Evolutionary conservation across 1,284 basidiomycete genomes (phyloP).

Genomic region (Ustilago vetiveriae): DNA sequence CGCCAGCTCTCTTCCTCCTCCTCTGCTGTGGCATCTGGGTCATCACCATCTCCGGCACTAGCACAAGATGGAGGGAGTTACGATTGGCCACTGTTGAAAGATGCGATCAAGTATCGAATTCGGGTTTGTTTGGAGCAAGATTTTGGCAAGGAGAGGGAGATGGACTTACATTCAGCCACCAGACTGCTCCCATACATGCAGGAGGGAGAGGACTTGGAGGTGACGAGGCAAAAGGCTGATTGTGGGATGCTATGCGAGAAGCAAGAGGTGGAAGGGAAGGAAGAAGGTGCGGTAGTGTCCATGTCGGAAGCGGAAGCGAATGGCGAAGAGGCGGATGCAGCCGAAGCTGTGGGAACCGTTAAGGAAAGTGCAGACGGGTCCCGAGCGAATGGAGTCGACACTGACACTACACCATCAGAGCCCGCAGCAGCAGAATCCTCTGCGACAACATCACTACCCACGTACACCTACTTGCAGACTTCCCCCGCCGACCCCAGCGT

Average conservation of each 20-base stretch:
- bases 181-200: slow-evolving; percentile 10
- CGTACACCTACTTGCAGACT: neutral
- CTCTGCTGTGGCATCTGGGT: neutral
- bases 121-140: slow-evolving; percentile 7
- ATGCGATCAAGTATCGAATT: slow-evolving; percentile 43
- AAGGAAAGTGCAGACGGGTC: no score
- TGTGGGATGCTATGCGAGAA: slow-evolving; percentile 1
- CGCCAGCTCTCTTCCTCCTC: slow-evolving; percentile 4
- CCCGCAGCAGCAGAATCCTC: slow-evolving; percentile 3
- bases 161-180: slow-evolving; percentile 22
- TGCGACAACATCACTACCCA: no score
- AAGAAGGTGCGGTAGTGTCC: neutral
- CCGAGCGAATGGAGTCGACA: no score
- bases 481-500: neutral
- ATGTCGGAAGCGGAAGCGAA: neutral
- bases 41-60: neutral
- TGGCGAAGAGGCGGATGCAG: neutral
- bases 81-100: slow-evolving; percentile 38
- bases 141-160: slow-evolving; percentile 2
- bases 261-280: neutral
- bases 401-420: neutral
- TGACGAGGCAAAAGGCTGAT: neutral
- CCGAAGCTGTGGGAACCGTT: neutral
- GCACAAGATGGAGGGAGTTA: slow-evolving; percentile 1
- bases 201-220: neutral